Percentiles rank a stretch among this genome's conserved stretches.
phyloP scores from a whole-genome alignment of 768 basidiomycete species.

The Suillus placidus region DNA sequence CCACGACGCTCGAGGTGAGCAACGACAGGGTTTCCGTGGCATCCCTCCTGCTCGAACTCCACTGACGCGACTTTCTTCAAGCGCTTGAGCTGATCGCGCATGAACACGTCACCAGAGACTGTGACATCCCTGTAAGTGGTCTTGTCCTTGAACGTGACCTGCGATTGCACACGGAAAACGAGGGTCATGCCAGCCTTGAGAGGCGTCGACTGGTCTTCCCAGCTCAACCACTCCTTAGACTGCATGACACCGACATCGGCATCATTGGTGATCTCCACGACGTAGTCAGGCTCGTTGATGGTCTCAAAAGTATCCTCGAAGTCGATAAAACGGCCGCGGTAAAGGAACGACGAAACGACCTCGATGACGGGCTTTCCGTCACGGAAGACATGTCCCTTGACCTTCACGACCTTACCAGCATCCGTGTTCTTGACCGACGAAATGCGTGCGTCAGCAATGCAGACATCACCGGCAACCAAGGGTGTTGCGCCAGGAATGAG shows the following conservation, averaged over 20 bases:
- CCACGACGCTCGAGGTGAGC: conserved; percentile 95
- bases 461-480: conserved; percentile 84
- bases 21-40: conserved; percentile 90
- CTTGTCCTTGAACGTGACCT: conserved; percentile 91
- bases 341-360: conserved; percentile 94
- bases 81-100: conserved; percentile 85
- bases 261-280: conserved; percentile 72
- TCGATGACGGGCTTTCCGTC: conserved; percentile 84
- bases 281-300: conserved; percentile 85
- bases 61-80: conserved; percentile 88
- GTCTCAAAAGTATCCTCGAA: conserved; percentile 96
- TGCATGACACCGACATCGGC: conserved; percentile 87
- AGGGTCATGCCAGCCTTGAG: conserved; percentile 80
- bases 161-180: conserved; percentile 87
- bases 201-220: conserved; percentile 82
- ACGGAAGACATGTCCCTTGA: conserved; percentile 82
- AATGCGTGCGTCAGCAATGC: conserved; percentile 87
- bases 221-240: conserved; percentile 98
- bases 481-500: conserved; percentile 77
- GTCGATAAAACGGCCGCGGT: conserved; percentile 92
- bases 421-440: conserved; percentile 88
- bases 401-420: conserved; percentile 91
- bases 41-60: conserved; percentile 84
- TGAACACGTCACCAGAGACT: conserved; percentile 84
- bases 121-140: conserved; percentile 77